Evolutionary conservation across 2,329 filamentous ascomycete species (phyloP), one percentile per base, ranked within the genome.

Genomic region (Penicillium hesseltinei): DNA sequence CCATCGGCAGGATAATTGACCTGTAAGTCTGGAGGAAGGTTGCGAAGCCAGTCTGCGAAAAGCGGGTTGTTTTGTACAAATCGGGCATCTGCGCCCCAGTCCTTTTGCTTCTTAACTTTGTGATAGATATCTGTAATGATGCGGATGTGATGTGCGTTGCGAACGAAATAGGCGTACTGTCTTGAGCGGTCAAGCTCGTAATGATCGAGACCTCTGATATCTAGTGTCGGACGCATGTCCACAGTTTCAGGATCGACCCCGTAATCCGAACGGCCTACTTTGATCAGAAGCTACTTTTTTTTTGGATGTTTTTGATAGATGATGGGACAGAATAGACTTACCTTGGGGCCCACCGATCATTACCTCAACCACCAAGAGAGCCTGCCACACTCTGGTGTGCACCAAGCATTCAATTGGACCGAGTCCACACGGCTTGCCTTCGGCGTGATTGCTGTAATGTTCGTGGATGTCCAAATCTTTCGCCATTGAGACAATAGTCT

Each of bases 311-410:
- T 13, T 13, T 13, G n/a, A 45, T 36, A 35, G 27, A 51, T 23
- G 49, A 23, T 29, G n/a, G 40, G 23, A 51, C 35, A 15, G 38
- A 25, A 23, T 31, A 29, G 13, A 62, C 73, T 59, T 78, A 91
- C 92, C 93, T 86, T 97, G 92, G 3, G 93, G 91, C 21, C 89
- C 92, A 55, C 93, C 93, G 66, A 97, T 88, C 90, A 97, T 96
- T 42, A 92, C 83, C 75, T 97, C 93, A 61, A 91, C 88, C 23
- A 91, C 81, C 70, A 96, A 89, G 10, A 96, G 83, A 1, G 87
- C 88, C 72, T 97, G 92, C 93, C 93, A 97, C 33, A 97, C 85
- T 46, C 93, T 84, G 17, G 87, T 95, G 69, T 92, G 92, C 27
- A 92, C 85, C 57, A 90, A 81, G 70, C 93, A 97, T 50, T 97